A percentile compares a stretch with the other conserved stretches of the same genome.
Evolutionary conservation across 192 early-diverging fungal genomes (phyloP).

Genomic region (Coemansia brasiliensis): DNA sequence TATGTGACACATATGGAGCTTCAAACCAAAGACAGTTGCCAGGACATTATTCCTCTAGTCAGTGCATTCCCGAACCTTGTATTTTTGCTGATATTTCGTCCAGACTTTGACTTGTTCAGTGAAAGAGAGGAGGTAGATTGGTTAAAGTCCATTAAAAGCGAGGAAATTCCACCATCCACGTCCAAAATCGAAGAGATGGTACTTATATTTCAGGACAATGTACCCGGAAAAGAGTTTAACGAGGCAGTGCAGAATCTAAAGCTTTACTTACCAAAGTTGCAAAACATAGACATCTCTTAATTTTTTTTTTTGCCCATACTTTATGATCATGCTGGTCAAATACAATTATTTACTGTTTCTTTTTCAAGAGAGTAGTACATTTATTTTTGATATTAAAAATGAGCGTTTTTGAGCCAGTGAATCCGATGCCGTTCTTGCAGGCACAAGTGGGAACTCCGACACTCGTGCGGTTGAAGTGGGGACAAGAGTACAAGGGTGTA

Average conservation of each 20-base stretch:
- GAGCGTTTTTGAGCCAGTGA: slow-evolving; percentile 78
- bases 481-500: slow-evolving; percentile 94
- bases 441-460: slow-evolving; percentile 90
- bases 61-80: not conserved
- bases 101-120: not conserved
- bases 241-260: not conserved
- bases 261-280: slow-evolving; percentile 2
- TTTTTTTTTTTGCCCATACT: not conserved
- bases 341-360: not conserved
- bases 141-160: not conserved
- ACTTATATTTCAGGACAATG: not conserved
- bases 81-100: not conserved
- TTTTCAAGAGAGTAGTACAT: not conserved
- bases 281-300: slow-evolving; percentile 5
- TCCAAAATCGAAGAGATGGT: slow-evolving; percentile 8
- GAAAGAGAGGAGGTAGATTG: not conserved
- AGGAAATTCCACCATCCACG: not conserved
- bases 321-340: not conserved
- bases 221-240: not conserved
- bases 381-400: slow-evolving; percentile 14
- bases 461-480: slow-evolving; percentile 96
- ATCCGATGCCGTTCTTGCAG: slow-evolving; percentile 96
- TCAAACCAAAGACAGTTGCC: not conserved
- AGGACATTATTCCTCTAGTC: not conserved
- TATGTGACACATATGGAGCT: slow-evolving; percentile 2